Percentiles rank a stretch among this genome's conserved stretches.
Conservation (phyloP, 2,329 filamentous ascomycete genomes). For the Plectosphaerella plurivora region DNA sequence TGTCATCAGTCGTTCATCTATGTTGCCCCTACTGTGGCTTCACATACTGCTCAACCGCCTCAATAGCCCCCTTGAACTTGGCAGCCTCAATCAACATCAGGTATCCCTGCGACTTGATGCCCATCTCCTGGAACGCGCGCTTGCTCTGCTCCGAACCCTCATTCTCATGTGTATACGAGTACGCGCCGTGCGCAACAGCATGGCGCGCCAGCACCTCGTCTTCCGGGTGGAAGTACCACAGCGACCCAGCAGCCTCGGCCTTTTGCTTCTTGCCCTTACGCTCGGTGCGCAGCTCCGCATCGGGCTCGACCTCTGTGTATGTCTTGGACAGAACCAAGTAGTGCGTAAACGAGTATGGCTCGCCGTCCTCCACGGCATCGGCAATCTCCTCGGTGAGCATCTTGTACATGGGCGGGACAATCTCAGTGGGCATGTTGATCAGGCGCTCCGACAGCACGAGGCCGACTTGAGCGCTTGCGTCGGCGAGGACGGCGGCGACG, state of each 20-base stretch:
- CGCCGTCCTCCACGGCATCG: constrained; percentile 82
- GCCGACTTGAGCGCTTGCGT: constrained; percentile 59
- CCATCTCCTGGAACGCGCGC: constrained; percentile 89
- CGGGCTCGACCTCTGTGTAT: constrained; percentile 85
- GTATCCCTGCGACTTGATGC: constrained; percentile 78
- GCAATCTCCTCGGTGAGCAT: constrained; percentile 92
- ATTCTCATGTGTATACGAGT: constrained; percentile 75
- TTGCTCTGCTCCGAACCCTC: constrained; percentile 86
- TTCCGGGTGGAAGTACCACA: constrained; percentile 93
- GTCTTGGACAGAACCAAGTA: constrained; percentile 89
- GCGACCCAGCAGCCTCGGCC: constrained; percentile 51
- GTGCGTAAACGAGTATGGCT: constrained; percentile 90
- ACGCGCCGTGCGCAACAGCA: constrained; percentile 65
- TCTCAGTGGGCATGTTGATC: constrained; percentile 94
- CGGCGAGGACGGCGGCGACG: constrained; percentile 49
- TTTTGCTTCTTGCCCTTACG: constrained; percentile 65
- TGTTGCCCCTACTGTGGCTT: constrained; percentile 26
- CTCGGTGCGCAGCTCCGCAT: constrained; percentile 64
- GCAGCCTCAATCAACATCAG: constrained; percentile 80
- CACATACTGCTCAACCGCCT: constrained; percentile 72
- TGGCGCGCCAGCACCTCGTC: constrained; percentile 83
- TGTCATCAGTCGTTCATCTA: background rate
- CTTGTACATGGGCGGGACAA: constrained; percentile 87
- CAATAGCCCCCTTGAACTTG: constrained; percentile 72
- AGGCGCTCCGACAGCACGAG: constrained; percentile 87